phyloP scores from a whole-genome alignment of 2,329 filamentous ascomycete genomes.

The Hymenotorrendiella dingleyae region DNA sequence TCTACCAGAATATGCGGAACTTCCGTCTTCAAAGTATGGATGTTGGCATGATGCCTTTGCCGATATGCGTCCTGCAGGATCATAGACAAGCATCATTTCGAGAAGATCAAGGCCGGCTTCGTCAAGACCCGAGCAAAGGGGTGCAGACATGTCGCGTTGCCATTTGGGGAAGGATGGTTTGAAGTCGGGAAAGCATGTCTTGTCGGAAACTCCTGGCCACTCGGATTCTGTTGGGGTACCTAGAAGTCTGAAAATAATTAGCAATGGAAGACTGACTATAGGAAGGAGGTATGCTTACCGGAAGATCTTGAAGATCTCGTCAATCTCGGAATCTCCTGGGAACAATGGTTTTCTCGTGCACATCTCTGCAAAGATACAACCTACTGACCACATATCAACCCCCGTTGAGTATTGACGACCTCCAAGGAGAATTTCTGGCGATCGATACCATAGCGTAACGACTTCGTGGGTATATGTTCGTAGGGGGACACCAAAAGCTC shows the following conservation, averaged over 20 bases:
- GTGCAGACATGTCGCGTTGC: slow-evolving; percentile 61
- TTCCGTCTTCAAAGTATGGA: slow-evolving; percentile 62
- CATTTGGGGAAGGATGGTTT: slow-evolving; percentile 91
- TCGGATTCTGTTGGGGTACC: slow-evolving; percentile 76
- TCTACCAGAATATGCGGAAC: slow-evolving; percentile 30
- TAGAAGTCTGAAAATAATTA: slow-evolving; percentile 50
- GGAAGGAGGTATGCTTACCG: slow-evolving; percentile 46
- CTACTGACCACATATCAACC: slow-evolving; percentile 93
- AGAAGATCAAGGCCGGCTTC: slow-evolving; percentile 63
- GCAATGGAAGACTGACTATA: slow-evolving; percentile 7
- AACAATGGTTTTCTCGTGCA: slow-evolving; percentile 89
- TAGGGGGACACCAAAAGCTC: slow-evolving; percentile 85
- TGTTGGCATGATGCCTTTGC: slow-evolving; percentile 83
- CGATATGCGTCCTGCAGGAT: slow-evolving; percentile 79
- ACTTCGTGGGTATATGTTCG: slow-evolving; percentile 94
- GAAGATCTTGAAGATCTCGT: slow-evolving; percentile 95
- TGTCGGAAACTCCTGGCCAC: slow-evolving; percentile 70
- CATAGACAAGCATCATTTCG: slow-evolving; percentile 72
- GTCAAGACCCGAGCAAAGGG: slow-evolving; percentile 68
- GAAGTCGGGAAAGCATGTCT: slow-evolving; percentile 88
- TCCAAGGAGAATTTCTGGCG: slow-evolving; percentile 84
- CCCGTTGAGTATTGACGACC: slow-evolving; percentile 90
- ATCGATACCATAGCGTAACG: slow-evolving; percentile 88
- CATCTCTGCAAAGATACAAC: slow-evolving; percentile 96
- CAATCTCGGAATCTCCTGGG: slow-evolving; percentile 87